Base-by-base conservation (phyloP, 768 basidiomycete species). In the Termitomyces sp. region DNA sequence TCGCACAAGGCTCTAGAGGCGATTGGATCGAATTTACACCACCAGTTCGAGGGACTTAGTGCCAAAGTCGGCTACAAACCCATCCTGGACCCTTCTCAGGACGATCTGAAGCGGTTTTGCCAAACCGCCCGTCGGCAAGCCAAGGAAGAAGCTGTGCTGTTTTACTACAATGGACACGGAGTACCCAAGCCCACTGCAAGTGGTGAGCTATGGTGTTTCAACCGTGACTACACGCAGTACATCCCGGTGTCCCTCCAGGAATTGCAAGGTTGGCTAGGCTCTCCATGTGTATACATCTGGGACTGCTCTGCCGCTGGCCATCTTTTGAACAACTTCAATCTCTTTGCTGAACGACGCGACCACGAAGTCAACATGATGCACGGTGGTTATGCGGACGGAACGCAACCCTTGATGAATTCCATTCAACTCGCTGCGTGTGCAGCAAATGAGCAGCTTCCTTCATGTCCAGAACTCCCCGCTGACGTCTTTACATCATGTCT, bases 141-240 rank as follows among this genome's bases (percentile, higher is more conserved):
- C 1, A 93, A 94, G 69, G 90, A 94, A 37, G 97, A 99, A 66
- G 87, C 97, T 2, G 86, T 93, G 7, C 76, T 98, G 28, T 96
- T 98, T 72, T 93, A 98, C 72, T 99, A 98, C 73, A 99, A 98
- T 61, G 97, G 97, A 3, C 97, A 98, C 60, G 97, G 97, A 23
- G 97, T 99, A 21, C 96, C 96, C 2, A 95, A 92, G 66, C 97
- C 97, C 11, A 98, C 97, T 0, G 79, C 90, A 0, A 94, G 91
- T 60, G 91, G 97, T 23, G 97, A 99, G 71, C 80, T 99, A 52
- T 99, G 97, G 97, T 95, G 97, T 55, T 99, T 99, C 77, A 98
- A 99, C 71, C 80, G 86, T 65, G 89, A 85, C 63, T 98, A 98
- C 70, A 98, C 97, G 0, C 96, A 99, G 71, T 99, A 99, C 67